Percentiles rank a stretch among this genome's conserved stretches.
phyloP scores from a whole-genome alignment of 129 eudicot genomes.

The Ambrosia artemisiifolia region DNA sequence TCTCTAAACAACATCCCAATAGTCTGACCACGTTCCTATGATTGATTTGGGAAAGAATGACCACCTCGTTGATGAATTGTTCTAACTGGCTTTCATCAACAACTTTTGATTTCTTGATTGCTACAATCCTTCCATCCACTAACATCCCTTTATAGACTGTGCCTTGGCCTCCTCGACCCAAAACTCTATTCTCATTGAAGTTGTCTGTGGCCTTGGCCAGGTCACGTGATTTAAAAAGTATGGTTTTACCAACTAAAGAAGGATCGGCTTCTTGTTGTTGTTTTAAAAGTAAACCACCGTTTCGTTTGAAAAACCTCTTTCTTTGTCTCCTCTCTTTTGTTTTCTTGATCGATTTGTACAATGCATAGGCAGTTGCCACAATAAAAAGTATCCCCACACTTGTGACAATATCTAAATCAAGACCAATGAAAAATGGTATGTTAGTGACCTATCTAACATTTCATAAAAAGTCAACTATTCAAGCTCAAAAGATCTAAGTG shows the following conservation, averaged over 20 bases:
- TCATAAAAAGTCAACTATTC: background rate
- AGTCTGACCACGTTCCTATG: background rate
- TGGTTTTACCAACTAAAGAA: background rate
- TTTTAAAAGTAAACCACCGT: background rate
- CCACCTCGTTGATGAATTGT: background rate
- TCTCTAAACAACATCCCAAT: conserved; percentile 2
- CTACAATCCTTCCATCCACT: background rate
- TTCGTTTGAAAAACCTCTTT: background rate
- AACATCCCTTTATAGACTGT: background rate
- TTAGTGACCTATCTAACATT: background rate
- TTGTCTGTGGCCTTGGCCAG: background rate
- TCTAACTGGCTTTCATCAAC: background rate
- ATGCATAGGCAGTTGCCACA: background rate
- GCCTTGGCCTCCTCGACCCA: background rate
- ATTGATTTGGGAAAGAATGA: background rate
- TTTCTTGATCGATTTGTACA: background rate
- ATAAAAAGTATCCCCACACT: background rate
- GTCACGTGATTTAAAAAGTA: background rate
- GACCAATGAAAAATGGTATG: background rate
- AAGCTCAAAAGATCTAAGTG: background rate
- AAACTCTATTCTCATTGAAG: background rate
- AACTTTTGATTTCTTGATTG: background rate
- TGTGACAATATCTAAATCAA: background rate
- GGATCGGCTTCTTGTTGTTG: background rate
- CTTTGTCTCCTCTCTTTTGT: background rate